These are phyloP conservation scores for Teratosphaeria destructans DNA, from an alignment of 2,329 filamentous ascomycete species.

Conservation along the genomic window DNA sequence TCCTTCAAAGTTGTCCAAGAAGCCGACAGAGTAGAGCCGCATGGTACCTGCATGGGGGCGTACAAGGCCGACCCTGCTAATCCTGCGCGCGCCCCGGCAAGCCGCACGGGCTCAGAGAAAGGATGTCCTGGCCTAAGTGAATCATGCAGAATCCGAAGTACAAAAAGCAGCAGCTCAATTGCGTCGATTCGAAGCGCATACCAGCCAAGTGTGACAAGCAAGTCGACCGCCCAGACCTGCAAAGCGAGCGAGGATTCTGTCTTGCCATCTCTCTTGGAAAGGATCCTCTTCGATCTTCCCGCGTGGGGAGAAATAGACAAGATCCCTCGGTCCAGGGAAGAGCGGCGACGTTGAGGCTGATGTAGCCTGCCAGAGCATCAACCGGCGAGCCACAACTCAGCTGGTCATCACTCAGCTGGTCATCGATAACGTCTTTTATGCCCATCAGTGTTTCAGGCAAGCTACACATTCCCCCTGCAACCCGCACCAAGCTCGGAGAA, in stretches of 20 bases:
- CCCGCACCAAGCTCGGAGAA: neutral
- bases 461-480: neutral
- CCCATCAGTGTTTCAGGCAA: neutral
- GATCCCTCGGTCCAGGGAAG: neutral
- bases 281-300: neutral
- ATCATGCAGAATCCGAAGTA: neutral
- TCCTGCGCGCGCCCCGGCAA: neutral
- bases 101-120: neutral
- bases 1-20: neutral
- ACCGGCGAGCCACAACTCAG: neutral
- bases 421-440: neutral
- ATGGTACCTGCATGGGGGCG: neutral
- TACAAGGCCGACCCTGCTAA: neutral
- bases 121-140: neutral
- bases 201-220: neutral
- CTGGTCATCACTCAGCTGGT: neutral
- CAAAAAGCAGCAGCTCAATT: neutral
- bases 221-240: neutral
- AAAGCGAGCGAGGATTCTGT: neutral
- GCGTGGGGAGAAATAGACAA: neutral
- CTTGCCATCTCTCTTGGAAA: neutral
- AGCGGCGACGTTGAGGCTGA: neutral
- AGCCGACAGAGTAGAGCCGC: neutral
- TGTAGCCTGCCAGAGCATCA: neutral
- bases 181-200: neutral